These are phyloP conservation scores for Oenanthe sinensis DNA, from an alignment of 129 eudicot genomes.

Conservation along the genomic window DNA sequence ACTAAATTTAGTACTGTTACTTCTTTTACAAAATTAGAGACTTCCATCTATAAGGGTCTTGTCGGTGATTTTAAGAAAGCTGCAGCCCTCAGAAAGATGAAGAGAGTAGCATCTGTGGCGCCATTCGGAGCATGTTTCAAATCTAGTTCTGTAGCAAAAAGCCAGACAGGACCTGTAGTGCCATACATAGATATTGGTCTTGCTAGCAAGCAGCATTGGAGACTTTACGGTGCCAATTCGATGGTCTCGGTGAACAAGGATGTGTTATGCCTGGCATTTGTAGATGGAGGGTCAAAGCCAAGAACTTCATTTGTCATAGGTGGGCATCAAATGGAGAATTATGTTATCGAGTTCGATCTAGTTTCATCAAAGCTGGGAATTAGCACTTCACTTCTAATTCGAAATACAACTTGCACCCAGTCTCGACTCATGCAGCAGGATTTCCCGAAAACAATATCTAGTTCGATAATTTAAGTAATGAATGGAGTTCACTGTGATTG, in stretches of 20 bases:
- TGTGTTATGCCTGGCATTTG: constrained; percentile 24
- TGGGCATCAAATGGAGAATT: constrained; percentile 6
- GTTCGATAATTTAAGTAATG: too few species aligned
- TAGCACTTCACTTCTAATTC: constrained; percentile 1
- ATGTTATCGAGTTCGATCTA: constrained; percentile 1
- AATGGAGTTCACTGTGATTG: background rate
- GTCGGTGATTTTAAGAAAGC: constrained; percentile 18
- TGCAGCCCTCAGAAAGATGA: constrained; percentile 9
- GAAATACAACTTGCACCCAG: constrained; percentile 3
- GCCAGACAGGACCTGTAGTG: constrained; percentile 19
- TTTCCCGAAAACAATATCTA: too few species aligned
- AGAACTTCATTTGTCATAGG: background rate
- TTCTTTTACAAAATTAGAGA: constrained; percentile 21
- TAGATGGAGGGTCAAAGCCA: constrained; percentile 3
- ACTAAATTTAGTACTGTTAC: constrained; percentile 30
- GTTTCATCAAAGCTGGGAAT: constrained; percentile 1
- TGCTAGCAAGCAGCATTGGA: constrained; percentile 21
- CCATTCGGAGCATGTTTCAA: constrained; percentile 35
- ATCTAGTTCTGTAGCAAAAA: constrained; percentile 7
- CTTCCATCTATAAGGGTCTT: constrained; percentile 23
- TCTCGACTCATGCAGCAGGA: background rate
- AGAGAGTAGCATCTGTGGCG: constrained; percentile 21
- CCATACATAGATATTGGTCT: too few species aligned
- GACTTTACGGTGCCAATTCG: constrained; percentile 30
- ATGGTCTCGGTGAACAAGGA: constrained; percentile 21